Conservation (phyloP, 208 protist species). For the Trypanosoma conorhini region DNA sequence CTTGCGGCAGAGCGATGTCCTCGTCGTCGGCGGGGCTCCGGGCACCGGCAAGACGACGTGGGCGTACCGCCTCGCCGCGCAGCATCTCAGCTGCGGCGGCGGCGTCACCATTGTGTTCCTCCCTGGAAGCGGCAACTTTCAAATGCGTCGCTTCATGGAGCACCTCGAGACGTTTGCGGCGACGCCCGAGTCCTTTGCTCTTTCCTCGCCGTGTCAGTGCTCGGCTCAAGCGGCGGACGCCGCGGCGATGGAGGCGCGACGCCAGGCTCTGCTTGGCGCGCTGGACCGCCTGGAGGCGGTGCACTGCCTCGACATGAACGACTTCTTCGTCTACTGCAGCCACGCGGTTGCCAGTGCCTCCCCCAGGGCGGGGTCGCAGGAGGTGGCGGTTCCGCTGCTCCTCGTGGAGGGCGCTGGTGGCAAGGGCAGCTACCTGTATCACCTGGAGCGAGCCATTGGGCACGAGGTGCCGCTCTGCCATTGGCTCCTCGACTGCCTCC, state of each 20-base stretch:
- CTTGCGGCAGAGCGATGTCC: constrained; percentile 29
- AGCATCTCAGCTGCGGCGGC: constrained; percentile 48
- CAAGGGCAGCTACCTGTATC: constrained; percentile 39
- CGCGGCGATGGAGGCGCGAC: constrained; percentile 19
- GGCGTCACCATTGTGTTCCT: constrained; percentile 46
- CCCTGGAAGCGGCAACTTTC: constrained; percentile 41
- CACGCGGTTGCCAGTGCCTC: neutral
- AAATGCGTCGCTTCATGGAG: constrained; percentile 36
- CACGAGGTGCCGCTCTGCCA: constrained; percentile 41
- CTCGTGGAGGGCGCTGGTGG: constrained; percentile 51
- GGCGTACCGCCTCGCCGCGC: constrained; percentile 40
- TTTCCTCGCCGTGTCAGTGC: neutral
- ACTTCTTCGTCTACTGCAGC: constrained; percentile 27
- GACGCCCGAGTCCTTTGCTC: neutral
- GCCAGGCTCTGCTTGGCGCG: constrained; percentile 31
- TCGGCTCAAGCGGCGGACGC: neutral
- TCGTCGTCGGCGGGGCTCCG: constrained; percentile 29
- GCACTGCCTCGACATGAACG: constrained; percentile 39
- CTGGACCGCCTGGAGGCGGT: constrained; percentile 53
- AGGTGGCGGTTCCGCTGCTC: constrained; percentile 47
- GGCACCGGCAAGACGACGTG: constrained; percentile 33
- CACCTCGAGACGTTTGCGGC: constrained; percentile 36
- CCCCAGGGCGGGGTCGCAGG: neutral
- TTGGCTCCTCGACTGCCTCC: constrained; percentile 58
- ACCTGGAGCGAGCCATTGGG: constrained; percentile 58